These are phyloP conservation scores for Aspergillus funiculosus DNA, from an alignment of 495 filamentous ascomycete species.

Conservation along the genomic window DNA sequence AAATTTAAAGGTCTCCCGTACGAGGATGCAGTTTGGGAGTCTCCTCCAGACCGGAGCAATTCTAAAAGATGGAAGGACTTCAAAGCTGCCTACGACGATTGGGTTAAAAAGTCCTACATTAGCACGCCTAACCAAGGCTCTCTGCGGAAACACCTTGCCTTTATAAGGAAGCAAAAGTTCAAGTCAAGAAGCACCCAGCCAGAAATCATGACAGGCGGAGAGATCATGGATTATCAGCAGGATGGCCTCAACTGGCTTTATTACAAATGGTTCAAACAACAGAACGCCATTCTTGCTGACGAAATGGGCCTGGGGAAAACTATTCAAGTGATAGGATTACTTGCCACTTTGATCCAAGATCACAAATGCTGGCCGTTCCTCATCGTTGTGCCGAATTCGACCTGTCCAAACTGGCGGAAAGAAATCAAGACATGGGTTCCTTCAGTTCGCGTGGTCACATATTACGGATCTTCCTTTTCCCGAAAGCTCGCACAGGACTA, in stretches of 20 bases:
- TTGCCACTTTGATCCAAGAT: constrained; percentile 71
- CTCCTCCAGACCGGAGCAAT: constrained; percentile 63
- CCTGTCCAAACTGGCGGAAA: constrained; percentile 92
- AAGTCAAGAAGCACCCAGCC: constrained; percentile 68
- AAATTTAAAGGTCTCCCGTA: constrained; percentile 97
- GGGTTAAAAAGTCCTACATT: constrained; percentile 68
- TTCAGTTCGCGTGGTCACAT: constrained; percentile 77
- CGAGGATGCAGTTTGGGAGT: constrained; percentile 86
- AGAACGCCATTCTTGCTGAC: constrained; percentile 93
- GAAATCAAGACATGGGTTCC: constrained; percentile 96
- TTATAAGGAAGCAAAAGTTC: constrained; percentile 61
- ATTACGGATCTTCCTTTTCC: constrained; percentile 68
- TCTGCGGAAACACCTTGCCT: constrained; percentile 55
- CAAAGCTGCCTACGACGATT: constrained; percentile 74
- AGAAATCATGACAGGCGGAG: constrained; percentile 61
- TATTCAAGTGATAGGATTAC: constrained; percentile 81
- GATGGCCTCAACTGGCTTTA: constrained; percentile 97
- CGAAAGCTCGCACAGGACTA: constrained; percentile 66
- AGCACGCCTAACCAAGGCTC: constrained; percentile 44
- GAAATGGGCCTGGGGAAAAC: constrained; percentile 99
- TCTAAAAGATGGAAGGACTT: constrained; percentile 75
- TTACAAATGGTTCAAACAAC: constrained; percentile 72
- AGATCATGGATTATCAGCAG: constrained; percentile 89
- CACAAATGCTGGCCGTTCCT: constrained; percentile 89
- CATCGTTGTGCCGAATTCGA: constrained; percentile 88